Percentiles rank a stretch among this genome's conserved stretches.
phyloP scores from a whole-genome alignment of 2,329 filamentous ascomycete genomes.

The Trichoderma semiorbis region DNA sequence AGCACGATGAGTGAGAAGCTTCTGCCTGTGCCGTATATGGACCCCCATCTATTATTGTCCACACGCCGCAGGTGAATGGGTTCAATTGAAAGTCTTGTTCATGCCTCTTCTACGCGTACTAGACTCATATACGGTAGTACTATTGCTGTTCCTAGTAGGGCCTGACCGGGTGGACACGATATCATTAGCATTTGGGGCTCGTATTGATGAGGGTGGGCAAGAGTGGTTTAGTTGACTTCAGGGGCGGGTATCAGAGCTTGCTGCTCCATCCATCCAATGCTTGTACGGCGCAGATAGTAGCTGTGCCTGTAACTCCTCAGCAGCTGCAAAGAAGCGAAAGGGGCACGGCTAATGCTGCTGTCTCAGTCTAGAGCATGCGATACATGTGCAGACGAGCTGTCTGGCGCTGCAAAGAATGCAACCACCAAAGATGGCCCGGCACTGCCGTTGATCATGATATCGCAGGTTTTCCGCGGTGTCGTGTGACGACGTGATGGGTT shows the following conservation, averaged over 20 bases:
- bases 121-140: not conserved
- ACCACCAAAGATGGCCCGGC: not conserved
- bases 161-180: constrained; percentile 1
- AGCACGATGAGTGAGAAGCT: not conserved
- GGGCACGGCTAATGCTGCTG: not conserved
- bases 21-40: not conserved
- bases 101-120: not conserved
- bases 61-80: not conserved
- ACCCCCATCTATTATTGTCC: not conserved
- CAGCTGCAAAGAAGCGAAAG: not conserved
- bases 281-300: not conserved
- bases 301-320: not conserved
- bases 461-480: constrained; percentile 7
- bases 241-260: constrained; percentile 4
- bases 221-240: constrained; percentile 8
- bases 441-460: constrained; percentile 10
- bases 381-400: not conserved
- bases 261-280: not conserved
- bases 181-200: constrained; percentile 5
- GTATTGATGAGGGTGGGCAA: constrained; percentile 15
- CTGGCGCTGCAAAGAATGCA: not conserved
- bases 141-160: not conserved
- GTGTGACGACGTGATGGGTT: constrained; percentile 19
- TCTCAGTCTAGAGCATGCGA: not conserved
- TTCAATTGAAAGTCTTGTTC: not conserved